Evolutionary conservation across 2,329 filamentous ascomycete species (phyloP), one percentile per base, ranked within the genome.

Genomic region (Fonsecaea multimorphosa): DNA sequence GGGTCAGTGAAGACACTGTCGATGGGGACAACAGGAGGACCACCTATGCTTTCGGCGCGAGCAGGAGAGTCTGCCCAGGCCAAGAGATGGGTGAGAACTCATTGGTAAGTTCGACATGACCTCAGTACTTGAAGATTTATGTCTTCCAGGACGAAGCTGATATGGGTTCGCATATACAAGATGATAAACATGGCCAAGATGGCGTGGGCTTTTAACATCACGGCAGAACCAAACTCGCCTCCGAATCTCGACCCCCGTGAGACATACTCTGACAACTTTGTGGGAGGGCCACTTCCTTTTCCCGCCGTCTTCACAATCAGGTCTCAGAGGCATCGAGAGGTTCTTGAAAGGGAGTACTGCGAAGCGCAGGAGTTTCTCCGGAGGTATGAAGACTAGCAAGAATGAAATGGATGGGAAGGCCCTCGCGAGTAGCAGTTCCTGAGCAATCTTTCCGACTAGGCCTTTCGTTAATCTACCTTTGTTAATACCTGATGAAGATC

Each of bases 201-300:
- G 29, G 51, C 61, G 4, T 70, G 68, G 66, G 66, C 65, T 2
- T 69, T 67, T 24, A 58, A 61, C 24, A 58, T 65, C 34, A 16
- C 14, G 22, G 59, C 68, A n/a, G 58, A 63, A 14, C 62, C 54
- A 32, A 40, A 68, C 74, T 58, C 56, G 19, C 64, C 60, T 22
- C 55, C 49, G 83, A 83, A 1, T 79, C 78, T 34, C 77, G 80
- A 19, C 77, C 84, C 22, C 77, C 77, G 31, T 71, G 76, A 0
- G 70, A 24, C n/a, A 49, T 68, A 61, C 40, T 51, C 63, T 73
- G 36, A 54, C 78, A 0, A 71, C 75, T 52, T 80, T 81, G 46
- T 72, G 74, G 66, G 66, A 34, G 63, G 49, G 46, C 66, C 66
- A 29, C 31, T 54, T 24, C 44, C 58, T 34, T 68, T 65, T 51